Conservation (phyloP, 2,329 filamentous ascomycete genomes). For the Peltaster fructicola region DNA sequence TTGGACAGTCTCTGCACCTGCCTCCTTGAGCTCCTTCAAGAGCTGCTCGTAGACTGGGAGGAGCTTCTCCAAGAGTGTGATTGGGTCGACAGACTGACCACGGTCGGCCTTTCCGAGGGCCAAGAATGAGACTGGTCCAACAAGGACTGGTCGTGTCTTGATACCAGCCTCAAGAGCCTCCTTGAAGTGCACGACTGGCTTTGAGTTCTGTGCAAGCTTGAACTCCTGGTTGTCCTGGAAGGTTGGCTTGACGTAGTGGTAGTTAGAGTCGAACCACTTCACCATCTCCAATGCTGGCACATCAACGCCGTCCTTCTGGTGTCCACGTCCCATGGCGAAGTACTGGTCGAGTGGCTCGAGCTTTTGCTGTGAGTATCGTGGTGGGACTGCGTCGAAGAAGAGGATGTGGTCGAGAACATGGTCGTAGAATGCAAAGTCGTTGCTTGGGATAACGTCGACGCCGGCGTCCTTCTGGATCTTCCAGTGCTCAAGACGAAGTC, state of each 20-base stretch:
- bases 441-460: conserved; percentile 95
- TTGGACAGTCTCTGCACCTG: conserved; percentile 90
- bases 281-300: conserved; percentile 89
- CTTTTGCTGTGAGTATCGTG: conserved; percentile 81
- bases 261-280: conserved; percentile 99
- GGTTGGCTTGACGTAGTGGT: conserved; percentile 99
- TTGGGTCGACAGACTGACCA: conserved; percentile 80
- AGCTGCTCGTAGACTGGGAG: conserved; percentile 90
- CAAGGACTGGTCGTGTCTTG: conserved; percentile 75
- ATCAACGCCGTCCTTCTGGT: conserved; percentile 87
- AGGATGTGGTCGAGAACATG: conserved; percentile 96
- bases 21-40: conserved; percentile 80
- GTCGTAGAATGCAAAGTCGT: conserved; percentile 98
- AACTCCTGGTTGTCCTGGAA: conserved; percentile 94
- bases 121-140: conserved; percentile 95
- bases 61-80: conserved; percentile 83
- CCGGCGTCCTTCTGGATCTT: conserved; percentile 98
- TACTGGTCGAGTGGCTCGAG: conserved; percentile 86
- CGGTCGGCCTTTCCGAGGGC: conserved; percentile 96
- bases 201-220: conserved; percentile 71
- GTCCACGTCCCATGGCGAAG: conserved; percentile 98
- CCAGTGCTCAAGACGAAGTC: conserved; percentile 93
- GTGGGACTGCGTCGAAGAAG: conserved; percentile 83
- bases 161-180: conserved; percentile 98
- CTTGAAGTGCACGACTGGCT: conserved; percentile 84